A percentile compares a stretch with the other conserved stretches of the same genome.
phyloP scores from a whole-genome alignment of 108 stramenopile species.

The Nannochloropsis oceanica region DNA sequence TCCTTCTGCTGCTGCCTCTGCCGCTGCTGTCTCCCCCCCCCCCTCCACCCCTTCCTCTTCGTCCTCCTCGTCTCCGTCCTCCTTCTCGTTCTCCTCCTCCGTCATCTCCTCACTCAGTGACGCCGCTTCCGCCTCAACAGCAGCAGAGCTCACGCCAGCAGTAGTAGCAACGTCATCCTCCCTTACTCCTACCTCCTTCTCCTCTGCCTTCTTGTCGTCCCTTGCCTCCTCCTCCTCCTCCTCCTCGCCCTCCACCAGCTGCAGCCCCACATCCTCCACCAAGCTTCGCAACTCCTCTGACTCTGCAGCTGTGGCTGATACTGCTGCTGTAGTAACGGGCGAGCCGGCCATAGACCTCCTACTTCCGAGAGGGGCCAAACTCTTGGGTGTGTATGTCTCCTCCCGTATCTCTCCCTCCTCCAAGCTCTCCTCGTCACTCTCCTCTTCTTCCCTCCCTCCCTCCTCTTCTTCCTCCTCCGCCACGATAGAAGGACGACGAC shows the following conservation, averaged over 20 bases:
- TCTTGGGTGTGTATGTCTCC: not conserved
- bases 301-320: not conserved
- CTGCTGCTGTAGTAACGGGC: no score
- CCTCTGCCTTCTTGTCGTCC: not conserved
- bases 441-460: not conserved
- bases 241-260: not conserved
- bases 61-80: not conserved
- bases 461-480: not conserved
- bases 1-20: not conserved
- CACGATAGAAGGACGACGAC: not conserved
- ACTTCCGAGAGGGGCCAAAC: not conserved
- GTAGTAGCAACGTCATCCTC: not conserved
- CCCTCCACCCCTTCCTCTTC: not conserved
- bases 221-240: not conserved
- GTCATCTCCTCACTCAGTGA: no score
- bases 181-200: not conserved
- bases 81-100: not conserved
- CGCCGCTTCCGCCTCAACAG: no score
- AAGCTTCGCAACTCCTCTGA: not conserved
- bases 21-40: not conserved
- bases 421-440: not conserved
- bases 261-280: not conserved
- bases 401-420: not conserved
- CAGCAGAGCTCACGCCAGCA: no score
- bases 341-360: no score